Evolutionary conservation across 768 basidiomycete genomes (phyloP).

Genomic region (Pleurotus djamor): DNA sequence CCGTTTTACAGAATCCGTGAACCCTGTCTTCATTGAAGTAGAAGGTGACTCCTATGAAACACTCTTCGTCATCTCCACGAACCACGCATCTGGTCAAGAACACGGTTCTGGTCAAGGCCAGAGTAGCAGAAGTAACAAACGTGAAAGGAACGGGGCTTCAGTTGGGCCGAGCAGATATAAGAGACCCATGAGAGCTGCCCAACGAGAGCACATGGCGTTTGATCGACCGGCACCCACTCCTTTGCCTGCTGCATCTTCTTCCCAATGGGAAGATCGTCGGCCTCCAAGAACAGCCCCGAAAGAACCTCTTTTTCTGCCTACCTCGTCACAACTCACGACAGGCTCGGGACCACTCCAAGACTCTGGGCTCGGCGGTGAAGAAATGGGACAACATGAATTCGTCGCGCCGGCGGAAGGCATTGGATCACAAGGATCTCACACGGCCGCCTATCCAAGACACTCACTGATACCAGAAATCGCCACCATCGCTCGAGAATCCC

Average conservation of each 20-base stretch:
- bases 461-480: neutral
- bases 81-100: slow-evolving; percentile 45
- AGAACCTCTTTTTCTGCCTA: slow-evolving; percentile 44
- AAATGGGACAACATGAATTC: slow-evolving; percentile 61
- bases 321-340: slow-evolving; percentile 55
- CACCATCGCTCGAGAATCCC: slow-evolving; percentile 1
- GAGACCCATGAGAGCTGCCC: slow-evolving; percentile 54
- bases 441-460: slow-evolving; percentile 26
- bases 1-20: slow-evolving; percentile 71
- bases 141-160: slow-evolving; percentile 33
- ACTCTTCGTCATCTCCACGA: slow-evolving; percentile 81
- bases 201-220: slow-evolving; percentile 18
- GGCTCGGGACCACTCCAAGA: slow-evolving; percentile 51
- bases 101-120: slow-evolving; percentile 21
- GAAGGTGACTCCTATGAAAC: slow-evolving; percentile 64
- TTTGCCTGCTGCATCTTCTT: slow-evolving; percentile 34
- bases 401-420: slow-evolving; percentile 28
- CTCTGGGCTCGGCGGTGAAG: slow-evolving; percentile 66
- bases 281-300: neutral
- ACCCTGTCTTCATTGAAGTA: slow-evolving; percentile 76
- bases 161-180: slow-evolving; percentile 39
- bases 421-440: slow-evolving; percentile 17
- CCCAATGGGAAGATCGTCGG: neutral
- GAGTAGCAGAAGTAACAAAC: slow-evolving; percentile 31
- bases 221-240: slow-evolving; percentile 23